A percentile compares a stretch with the other conserved stretches of the same genome.
Evolutionary conservation across 371 early-diverging fungal genomes (phyloP).

Genomic region (Lichtheimia ornata): DNA sequence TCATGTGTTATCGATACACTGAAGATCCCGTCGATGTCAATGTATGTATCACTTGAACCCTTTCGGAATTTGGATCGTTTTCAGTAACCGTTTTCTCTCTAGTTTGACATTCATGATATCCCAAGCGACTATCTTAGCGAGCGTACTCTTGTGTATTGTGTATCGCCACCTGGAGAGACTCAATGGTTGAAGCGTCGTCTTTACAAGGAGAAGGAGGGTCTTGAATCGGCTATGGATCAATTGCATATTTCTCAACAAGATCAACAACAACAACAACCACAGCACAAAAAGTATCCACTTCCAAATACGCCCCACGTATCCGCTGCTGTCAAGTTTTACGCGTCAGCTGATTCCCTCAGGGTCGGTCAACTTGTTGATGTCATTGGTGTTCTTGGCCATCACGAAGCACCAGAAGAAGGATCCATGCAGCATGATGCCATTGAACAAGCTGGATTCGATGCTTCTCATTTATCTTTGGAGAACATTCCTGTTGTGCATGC

Average conservation of each 20-base stretch:
- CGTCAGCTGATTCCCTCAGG: constrained; percentile 36
- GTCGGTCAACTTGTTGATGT: constrained; percentile 64
- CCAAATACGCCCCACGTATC: constrained; percentile 46
- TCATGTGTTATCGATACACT: constrained; percentile 37
- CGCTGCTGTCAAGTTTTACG: constrained; percentile 58
- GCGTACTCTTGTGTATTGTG: constrained; percentile 53
- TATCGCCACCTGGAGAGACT: constrained; percentile 66
- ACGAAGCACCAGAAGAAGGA: constrained; percentile 12
- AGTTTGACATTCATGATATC: constrained; percentile 10
- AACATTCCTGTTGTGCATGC: constrained; percentile 44
- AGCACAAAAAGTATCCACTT: constrained; percentile 53
- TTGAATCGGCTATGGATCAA: constrained; percentile 7
- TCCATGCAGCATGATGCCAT: background rate
- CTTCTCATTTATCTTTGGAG: constrained; percentile 19
- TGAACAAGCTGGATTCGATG: constrained; percentile 17
- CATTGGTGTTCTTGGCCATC: constrained; percentile 44
- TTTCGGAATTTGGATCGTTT: too few species aligned
- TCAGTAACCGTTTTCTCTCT: too few species aligned
- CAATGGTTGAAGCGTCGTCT: constrained; percentile 39
- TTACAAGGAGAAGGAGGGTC: background rate
- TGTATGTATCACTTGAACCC: constrained; percentile 11
- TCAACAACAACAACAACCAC: background rate
- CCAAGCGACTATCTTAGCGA: constrained; percentile 40
- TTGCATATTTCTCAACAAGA: constrained; percentile 7
- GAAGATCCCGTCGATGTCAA: constrained; percentile 35